Evolutionary conservation across 2,329 filamentous ascomycete species (phyloP).

Genomic region (Aspergillus fijiensis): DNA sequence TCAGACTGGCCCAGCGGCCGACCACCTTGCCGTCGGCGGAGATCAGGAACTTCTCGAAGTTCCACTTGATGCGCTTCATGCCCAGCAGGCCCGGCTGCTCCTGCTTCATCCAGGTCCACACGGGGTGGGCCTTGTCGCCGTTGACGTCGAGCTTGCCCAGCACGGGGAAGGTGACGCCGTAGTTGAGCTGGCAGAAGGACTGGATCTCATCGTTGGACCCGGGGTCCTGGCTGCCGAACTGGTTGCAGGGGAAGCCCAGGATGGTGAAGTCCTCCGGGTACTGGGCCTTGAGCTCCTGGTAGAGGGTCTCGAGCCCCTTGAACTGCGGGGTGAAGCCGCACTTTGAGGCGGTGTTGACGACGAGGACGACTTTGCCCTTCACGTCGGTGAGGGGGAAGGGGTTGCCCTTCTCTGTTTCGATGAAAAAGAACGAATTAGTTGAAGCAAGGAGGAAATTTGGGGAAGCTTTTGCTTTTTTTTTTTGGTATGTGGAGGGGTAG

Average conservation of each 20-base stretch:
- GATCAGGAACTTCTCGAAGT: constrained; percentile 98
- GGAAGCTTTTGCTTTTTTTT: not conserved
- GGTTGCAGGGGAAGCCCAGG: constrained; percentile 97
- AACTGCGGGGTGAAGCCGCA: constrained; percentile 99
- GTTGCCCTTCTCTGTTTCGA: constrained; percentile 65
- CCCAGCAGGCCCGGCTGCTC: constrained; percentile 80
- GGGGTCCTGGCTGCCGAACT: constrained; percentile 90
- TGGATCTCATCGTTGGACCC: constrained; percentile 79
- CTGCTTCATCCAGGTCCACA: constrained; percentile 73
- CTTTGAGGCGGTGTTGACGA: constrained; percentile 98
- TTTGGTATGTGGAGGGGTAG: not conserved
- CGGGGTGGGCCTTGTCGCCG: constrained; percentile 73
- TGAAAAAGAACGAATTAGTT: constrained; percentile 10
- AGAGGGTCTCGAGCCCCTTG: constrained; percentile 83
- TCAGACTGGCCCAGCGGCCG: constrained; percentile 80
- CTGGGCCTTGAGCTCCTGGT: constrained; percentile 70
- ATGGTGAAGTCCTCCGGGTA: constrained; percentile 78
- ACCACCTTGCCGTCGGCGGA: constrained; percentile 82
- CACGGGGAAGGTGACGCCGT: constrained; percentile 88
- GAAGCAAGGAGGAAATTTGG: not conserved
- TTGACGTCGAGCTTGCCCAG: constrained; percentile 94
- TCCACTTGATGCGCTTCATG: constrained; percentile 94
- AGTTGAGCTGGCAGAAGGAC: constrained; percentile 86
- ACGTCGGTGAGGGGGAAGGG: constrained; percentile 69
- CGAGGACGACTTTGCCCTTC: constrained; percentile 88